Evolutionary conservation across 2,329 filamentous ascomycete genomes (phyloP).

Genomic region (Alternaria ethzedia): DNA sequence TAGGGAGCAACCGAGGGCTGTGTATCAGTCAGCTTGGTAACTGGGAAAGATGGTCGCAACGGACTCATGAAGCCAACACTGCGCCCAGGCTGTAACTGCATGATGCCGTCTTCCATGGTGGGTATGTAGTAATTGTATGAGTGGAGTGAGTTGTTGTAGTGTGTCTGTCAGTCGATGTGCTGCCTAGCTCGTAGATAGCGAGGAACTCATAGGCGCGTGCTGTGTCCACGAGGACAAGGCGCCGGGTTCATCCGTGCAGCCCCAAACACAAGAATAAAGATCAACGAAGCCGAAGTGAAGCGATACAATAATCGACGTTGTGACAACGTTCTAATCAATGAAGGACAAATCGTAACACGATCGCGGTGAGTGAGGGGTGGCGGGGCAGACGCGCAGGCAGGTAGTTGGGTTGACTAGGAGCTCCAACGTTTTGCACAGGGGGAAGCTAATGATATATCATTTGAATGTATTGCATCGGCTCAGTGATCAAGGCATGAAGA

Average conservation of each 20-base stretch:
- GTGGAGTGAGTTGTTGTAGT: not conserved
- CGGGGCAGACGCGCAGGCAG: constrained; percentile 13
- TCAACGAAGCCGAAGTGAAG: not conserved
- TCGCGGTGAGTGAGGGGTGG: constrained; percentile 17
- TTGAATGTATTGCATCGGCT: not conserved
- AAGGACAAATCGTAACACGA: not conserved
- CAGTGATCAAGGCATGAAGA: not conserved
- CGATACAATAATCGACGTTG: not conserved
- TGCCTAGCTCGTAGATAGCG: constrained; percentile 13
- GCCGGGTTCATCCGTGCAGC: not conserved
- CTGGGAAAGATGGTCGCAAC: not conserved
- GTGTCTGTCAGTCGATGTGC: constrained; percentile 11
- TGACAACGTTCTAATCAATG: not conserved
- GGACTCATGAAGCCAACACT: constrained; percentile 51
- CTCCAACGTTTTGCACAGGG: not conserved
- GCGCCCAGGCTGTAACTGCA: constrained; percentile 40
- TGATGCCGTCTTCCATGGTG: constrained; percentile 40
- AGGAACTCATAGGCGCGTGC: constrained; percentile 23
- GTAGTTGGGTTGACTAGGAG: not conserved
- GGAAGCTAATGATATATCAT: too few species aligned
- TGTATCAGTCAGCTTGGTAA: constrained; percentile 22
- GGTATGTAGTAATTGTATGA: not conserved
- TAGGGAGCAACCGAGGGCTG: constrained; percentile 87
- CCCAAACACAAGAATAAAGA: not conserved
- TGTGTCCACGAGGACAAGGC: constrained; percentile 33